These are phyloP conservation scores for Taiozyma sp. DNA, from an alignment of 1,139 yeast genomes.

Conservation along the genomic window DNA sequence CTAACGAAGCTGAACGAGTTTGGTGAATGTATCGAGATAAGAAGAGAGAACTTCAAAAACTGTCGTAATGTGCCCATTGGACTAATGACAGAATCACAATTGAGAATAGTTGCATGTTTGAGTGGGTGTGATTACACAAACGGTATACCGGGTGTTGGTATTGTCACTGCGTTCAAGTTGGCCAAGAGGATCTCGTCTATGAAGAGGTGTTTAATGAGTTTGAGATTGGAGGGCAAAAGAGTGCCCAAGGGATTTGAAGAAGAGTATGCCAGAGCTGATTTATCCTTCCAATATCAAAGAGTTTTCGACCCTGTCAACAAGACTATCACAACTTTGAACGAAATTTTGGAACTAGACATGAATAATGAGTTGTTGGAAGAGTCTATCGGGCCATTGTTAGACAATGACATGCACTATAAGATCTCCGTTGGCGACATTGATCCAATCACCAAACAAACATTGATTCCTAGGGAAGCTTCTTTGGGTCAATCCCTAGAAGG, in stretches of 20 bases:
- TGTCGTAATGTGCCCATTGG: slow-evolving; percentile 42
- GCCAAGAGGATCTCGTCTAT: slow-evolving; percentile 48
- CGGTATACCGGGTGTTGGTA: slow-evolving; percentile 80
- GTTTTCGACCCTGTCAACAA: slow-evolving; percentile 66
- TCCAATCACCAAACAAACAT: slow-evolving; percentile 53
- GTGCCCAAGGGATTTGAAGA: slow-evolving; percentile 56
- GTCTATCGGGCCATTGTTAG: slow-evolving; percentile 59
- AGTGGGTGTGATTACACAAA: slow-evolving; percentile 96
- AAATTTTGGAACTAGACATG: slow-evolving; percentile 39
- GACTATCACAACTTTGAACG: slow-evolving; percentile 52
- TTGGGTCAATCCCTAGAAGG: not conserved
- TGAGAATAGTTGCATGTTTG: slow-evolving; percentile 76
- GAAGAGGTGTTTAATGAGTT: slow-evolving; percentile 51
- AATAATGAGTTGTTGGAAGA: slow-evolving; percentile 36
- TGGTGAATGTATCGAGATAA: slow-evolving; percentile 72
- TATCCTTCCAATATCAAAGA: slow-evolving; percentile 83
- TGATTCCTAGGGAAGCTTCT: slow-evolving; percentile 32
- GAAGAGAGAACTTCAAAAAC: slow-evolving; percentile 46
- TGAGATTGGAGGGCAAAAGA: slow-evolving; percentile 59
- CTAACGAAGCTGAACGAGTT: slow-evolving; percentile 78
- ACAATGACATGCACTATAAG: slow-evolving; percentile 42
- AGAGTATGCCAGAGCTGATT: slow-evolving; percentile 62
- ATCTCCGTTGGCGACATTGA: slow-evolving; percentile 65
- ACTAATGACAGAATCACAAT: slow-evolving; percentile 47
- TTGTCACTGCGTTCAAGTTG: slow-evolving; percentile 67